phyloP scores from a whole-genome alignment of 1,284 basidiomycete species.

The Chalciporus piperatoides region DNA sequence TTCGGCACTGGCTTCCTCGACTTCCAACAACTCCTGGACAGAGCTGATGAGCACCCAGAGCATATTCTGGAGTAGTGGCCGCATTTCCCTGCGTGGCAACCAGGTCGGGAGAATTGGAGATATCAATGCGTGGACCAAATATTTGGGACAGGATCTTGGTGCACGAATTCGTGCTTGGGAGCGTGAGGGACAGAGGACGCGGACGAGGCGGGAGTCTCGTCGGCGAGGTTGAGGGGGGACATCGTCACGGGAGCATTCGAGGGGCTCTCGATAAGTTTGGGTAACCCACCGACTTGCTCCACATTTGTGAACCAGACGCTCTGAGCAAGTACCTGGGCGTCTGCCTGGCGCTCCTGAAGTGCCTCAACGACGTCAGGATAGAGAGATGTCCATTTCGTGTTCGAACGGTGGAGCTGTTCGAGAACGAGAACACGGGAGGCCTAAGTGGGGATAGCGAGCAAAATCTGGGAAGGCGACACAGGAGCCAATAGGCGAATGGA shows the following conservation, averaged over 20 bases:
- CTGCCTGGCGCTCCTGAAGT: constrained; percentile 58
- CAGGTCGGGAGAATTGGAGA: constrained; percentile 80
- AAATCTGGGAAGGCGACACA: constrained; percentile 61
- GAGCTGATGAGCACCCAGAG: constrained; percentile 73
- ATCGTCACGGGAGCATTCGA: constrained; percentile 36
- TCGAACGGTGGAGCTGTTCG: constrained; percentile 74
- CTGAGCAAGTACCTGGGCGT: constrained; percentile 51
- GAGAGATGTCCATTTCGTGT: constrained; percentile 85
- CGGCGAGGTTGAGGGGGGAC: constrained; percentile 47
- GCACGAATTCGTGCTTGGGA: constrained; percentile 88
- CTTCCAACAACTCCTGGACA: constrained; percentile 58
- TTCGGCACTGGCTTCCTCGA: constrained; percentile 46
- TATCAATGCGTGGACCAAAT: constrained; percentile 79
- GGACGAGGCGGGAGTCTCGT: constrained; percentile 22
- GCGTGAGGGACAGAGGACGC: constrained; percentile 48
- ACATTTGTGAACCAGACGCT: constrained; percentile 58
- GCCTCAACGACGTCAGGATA: constrained; percentile 81
- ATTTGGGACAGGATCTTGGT: constrained; percentile 83
- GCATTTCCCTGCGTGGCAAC: constrained; percentile 64
- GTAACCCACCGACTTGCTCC: constrained; percentile 42
- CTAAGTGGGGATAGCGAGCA: constrained; percentile 60
- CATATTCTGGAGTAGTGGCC: constrained; percentile 90
- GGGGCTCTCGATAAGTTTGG: constrained; percentile 46
- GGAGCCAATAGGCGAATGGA: constrained; percentile 76
- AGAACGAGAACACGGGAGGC: constrained; percentile 78